These are phyloP conservation scores for Nicotiana paniculata DNA, from an alignment of 257 asterid species.

Conservation along the genomic window DNA sequence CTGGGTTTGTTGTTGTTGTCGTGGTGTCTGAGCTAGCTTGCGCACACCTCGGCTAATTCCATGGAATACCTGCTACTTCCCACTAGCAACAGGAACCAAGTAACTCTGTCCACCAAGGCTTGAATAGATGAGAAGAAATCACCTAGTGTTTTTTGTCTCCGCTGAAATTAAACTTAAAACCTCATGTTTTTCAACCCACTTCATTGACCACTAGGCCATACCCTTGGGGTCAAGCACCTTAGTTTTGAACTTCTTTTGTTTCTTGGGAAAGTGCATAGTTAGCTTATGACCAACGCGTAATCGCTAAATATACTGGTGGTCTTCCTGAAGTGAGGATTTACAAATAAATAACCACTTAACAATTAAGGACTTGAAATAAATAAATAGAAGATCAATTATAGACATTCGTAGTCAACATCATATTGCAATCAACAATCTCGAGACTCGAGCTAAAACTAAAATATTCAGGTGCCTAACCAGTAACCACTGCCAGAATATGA, in stretches of 20 bases:
- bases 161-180: too few relatives aligned
- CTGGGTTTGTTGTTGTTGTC: too few relatives aligned
- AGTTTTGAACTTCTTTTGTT: background rate
- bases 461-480: background rate
- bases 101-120: too few relatives aligned
- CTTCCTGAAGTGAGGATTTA: background rate
- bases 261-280: background rate
- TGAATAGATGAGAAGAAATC: too few relatives aligned
- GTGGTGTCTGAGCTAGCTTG: too few relatives aligned
- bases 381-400: background rate
- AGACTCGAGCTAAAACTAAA: background rate
- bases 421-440: background rate
- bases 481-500: background rate
- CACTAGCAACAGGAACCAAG: too few relatives aligned
- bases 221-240: background rate
- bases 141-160: too few relatives aligned
- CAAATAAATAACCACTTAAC: background rate
- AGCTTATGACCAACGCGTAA: background rate
- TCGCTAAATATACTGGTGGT: background rate
- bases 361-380: background rate
- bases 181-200: too few relatives aligned
- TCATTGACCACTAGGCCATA: too few relatives aligned
- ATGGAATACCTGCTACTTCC: too few relatives aligned
- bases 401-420: background rate
- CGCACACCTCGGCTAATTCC: too few relatives aligned